Evolutionary conservation across 139 green algal species (phyloP).

Genomic region (Pseudopediastrum boryanum): DNA sequence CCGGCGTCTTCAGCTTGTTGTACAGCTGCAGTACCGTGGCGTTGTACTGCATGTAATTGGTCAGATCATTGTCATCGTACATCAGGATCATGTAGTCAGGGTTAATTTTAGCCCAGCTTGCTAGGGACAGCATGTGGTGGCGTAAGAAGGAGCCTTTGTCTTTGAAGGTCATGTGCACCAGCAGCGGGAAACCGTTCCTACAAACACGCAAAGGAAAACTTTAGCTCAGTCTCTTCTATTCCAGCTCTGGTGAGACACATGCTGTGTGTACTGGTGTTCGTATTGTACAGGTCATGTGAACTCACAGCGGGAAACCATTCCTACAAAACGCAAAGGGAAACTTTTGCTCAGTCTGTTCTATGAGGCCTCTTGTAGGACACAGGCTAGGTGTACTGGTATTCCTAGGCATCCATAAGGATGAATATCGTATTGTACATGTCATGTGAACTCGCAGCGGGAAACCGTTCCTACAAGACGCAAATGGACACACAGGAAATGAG

Average conservation of each 20-base stretch:
- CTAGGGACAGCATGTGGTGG: constrained; percentile 32
- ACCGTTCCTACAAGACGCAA: no score
- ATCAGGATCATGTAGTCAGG: constrained; percentile 28
- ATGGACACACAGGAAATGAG: no score
- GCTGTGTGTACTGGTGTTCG: background rate
- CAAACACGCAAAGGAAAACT: background rate
- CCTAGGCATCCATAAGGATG: no score
- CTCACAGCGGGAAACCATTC: no score
- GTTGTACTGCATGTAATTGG: constrained; percentile 22
- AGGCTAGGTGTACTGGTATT: background rate
- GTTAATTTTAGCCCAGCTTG: constrained; percentile 20
- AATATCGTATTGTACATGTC: background rate
- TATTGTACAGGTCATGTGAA: background rate
- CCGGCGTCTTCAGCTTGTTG: constrained; percentile 18
- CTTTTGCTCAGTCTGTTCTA: no score
- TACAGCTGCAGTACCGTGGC: constrained; percentile 24
- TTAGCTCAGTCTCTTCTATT: no score
- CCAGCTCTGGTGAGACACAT: background rate
- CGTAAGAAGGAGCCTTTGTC: constrained; percentile 29
- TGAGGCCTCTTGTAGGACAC: no score
- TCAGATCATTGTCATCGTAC: constrained; percentile 31
- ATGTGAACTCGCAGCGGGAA: no score
- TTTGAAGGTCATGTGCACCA: constrained; percentile 40
- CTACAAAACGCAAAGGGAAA: no score
- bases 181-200: constrained; percentile 34